Evolutionary conservation across 2,329 filamentous ascomycete genomes (phyloP), one percentile per base, ranked within the genome.

Genomic region (Mycogone perniciosa): DNA sequence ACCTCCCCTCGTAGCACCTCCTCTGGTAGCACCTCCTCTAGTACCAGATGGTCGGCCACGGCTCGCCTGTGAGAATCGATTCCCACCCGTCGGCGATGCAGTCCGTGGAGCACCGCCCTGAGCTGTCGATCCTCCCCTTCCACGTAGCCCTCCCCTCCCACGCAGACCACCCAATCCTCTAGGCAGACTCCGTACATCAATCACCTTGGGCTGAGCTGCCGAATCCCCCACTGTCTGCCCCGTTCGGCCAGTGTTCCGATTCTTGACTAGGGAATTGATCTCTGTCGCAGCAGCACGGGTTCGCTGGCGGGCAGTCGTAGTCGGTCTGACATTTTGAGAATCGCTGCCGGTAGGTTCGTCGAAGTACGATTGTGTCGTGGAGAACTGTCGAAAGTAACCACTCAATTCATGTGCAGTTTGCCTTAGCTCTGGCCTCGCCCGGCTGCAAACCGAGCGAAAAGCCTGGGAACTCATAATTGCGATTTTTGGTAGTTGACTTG

Each of bases 161-260:
- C 63, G 57, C 35, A 48, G 37, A 13, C 60, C 44, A 4, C 60
- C 51, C 5, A 41, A 26, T 20, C 67, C 64, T 34, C 62, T 54
- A 6, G 67, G 70, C 9, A 74, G 59, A 50, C 60, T 71, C 50
- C 61, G 65, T 49, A 74, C 58, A 50, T 71, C 69, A 43, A 76
- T 62, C 11, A 74, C 60, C 52, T 65, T 70, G 27, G 67, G 64
- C 34, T 56, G 55, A 10, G 58, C 57, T 11, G 52, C 29, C 30
- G 56, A 44, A 5, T 46, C 51, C 31, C 38, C 31, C 29, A 39
- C 37, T 6, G 30, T 38, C 31, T 42, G 34, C 20, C 31, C 55
- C 42, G 47, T 39, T 43, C 33, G 45, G 31, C 26, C 31, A 26
- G 13, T 9, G 20, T 46, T 57, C 37, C 54, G 59, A 34, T 55